These are phyloP conservation scores for Boletus huronensis DNA, from an alignment of 768 basidiomycete species.

Conservation along the genomic window DNA sequence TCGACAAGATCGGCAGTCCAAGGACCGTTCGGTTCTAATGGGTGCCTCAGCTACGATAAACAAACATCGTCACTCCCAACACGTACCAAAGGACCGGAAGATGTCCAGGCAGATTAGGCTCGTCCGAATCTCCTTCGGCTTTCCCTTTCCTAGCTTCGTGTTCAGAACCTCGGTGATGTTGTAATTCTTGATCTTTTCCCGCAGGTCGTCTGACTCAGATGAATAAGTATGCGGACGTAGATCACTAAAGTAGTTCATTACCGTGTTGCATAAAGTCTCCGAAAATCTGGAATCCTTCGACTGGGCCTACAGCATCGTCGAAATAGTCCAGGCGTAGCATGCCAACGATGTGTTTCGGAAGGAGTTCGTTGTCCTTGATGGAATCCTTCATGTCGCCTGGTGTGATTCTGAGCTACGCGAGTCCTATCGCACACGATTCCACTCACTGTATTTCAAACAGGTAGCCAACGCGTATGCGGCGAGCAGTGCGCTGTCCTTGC, in stretches of 20 bases:
- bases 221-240: neutral
- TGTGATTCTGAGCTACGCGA: neutral
- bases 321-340: slow-evolving; percentile 26
- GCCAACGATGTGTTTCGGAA: slow-evolving; percentile 18
- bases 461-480: slow-evolving; percentile 20
- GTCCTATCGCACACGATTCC: neutral
- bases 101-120: slow-evolving; percentile 25
- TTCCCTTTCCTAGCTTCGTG: slow-evolving; percentile 13
- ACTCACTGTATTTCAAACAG: slow-evolving; percentile 19
- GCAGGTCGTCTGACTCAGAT: slow-evolving; percentile 8
- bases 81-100: slow-evolving; percentile 18
- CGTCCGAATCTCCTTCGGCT: slow-evolving; percentile 16
- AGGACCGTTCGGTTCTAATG: slow-evolving; percentile 6
- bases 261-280: slow-evolving; percentile 19
- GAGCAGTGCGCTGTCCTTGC: slow-evolving; percentile 15
- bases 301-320: slow-evolving; percentile 21
- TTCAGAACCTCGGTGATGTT: slow-evolving; percentile 17
- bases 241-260: neutral
- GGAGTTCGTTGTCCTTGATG: slow-evolving; percentile 3
- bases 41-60: neutral
- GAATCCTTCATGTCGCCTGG: slow-evolving; percentile 15
- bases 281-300: slow-evolving; percentile 27
- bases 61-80: neutral
- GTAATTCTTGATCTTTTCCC: slow-evolving; percentile 9
- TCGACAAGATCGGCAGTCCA: slow-evolving; percentile 15